Base-by-base conservation (phyloP, 805 yeast species). In the Myxozyma sirexii region DNA sequence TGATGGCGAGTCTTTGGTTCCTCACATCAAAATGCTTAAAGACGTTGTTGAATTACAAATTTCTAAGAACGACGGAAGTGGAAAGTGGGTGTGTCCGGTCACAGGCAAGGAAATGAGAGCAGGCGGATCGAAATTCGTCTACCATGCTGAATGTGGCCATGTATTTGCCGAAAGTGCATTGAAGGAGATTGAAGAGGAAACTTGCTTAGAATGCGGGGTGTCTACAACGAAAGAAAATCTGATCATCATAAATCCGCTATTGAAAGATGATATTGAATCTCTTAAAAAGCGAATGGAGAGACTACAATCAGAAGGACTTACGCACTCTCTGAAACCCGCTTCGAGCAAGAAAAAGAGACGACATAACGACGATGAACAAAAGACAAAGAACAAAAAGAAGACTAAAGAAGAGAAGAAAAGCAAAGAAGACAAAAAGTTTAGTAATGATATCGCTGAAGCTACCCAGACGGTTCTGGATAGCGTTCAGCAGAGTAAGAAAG, bases 41-140 rank as follows among this genome's bases (percentile, higher is more conserved):
- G 85, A 83, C 65, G 71, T 83, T 1, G 80, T 80, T 1, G 79
- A 76, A 47, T 63, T 76, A 54, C 73, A 75, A n/a, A 68, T 81
- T 10, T 5, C 56, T 12, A 41, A 21, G 10, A 56, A 59, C 19
- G 46, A 39, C 6, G 27, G 8, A 6, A 17, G 55, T 4, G 47
- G 37, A 4, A 66, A 66, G 31, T 72, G 80, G 65, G 66, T 70
- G 6, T 81, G 84, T 62, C 76, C 78, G 0, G 57, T 80, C 1
- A 72, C 78, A 0, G 70, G 75, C 3, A 71, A 75, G 37, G 66
- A 67, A 1, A 62, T 82, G 4, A 79, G 79, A 42, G 68, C 72
- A 5, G 68, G 69, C 8, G 73, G 77, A 0, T 68, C 68, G 13
- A 70, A 63, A n/a, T 77, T 82, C 53, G 76, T 77, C 1, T 83